A percentile compares a stretch with the other conserved stretches of the same genome.
phyloP scores from a whole-genome alignment of 148 eudicot species.

The Amaranthus hypochondriacus region DNA sequence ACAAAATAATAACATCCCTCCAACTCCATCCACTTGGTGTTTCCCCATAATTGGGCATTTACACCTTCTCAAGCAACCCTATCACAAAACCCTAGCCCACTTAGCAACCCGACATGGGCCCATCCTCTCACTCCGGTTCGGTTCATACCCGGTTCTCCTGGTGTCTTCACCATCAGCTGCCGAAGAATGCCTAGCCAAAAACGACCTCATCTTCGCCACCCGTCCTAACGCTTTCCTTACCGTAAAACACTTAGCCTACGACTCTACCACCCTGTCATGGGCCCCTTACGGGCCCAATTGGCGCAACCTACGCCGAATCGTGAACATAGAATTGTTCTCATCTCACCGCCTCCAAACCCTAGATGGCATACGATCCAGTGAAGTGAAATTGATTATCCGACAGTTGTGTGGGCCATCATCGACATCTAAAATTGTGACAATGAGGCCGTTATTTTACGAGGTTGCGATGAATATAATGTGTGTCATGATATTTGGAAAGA shows the following conservation, averaged over 20 bases:
- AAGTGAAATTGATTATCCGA: conserved; percentile 14
- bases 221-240: conserved; percentile 18
- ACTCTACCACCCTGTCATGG: conserved; percentile 24
- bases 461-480: conserved; percentile 24
- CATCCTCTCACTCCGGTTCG: conserved; percentile 36
- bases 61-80: conserved; percentile 40
- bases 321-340: conserved; percentile 21
- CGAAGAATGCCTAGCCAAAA: conserved; percentile 27
- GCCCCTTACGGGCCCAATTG: conserved; percentile 34
- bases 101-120: conserved; percentile 38
- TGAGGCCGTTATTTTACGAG: conserved; percentile 12
- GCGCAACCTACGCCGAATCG: conserved; percentile 25
- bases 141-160: conserved; percentile 36
- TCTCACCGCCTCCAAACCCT: conserved; percentile 21
- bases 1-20: conserved; percentile 30
- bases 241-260: conserved; percentile 22
- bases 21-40: conserved; percentile 32
- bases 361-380: conserved; percentile 17
- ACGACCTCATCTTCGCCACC: conserved; percentile 29
- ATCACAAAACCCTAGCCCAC: conserved; percentile 31
- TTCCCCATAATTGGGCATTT: conserved; percentile 59
- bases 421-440: neutral
- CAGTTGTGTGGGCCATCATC: neutral
- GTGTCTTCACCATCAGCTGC: conserved; percentile 21
- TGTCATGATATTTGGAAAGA: conserved; percentile 25